Conservation (phyloP, 2,329 filamentous ascomycete genomes). For the Aspergillus sp. region DNA sequence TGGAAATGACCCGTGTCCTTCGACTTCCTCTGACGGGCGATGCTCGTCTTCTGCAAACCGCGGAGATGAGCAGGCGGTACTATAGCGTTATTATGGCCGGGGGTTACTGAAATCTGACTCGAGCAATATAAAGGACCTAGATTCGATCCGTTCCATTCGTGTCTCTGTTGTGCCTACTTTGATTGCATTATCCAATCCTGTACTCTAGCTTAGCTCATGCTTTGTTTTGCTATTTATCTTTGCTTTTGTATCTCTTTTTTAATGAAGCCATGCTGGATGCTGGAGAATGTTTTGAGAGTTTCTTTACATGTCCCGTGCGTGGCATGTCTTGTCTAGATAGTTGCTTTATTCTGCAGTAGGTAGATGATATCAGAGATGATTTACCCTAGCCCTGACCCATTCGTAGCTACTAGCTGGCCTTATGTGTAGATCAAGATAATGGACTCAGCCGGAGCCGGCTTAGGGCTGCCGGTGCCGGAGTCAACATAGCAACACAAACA, state of each 20-base stretch:
- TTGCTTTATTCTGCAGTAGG: not conserved
- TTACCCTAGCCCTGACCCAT: no score
- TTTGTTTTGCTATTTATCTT: not conserved
- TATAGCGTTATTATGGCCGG: slow-evolving; percentile 64
- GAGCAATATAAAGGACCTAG: slow-evolving; percentile 6
- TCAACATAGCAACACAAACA: no score
- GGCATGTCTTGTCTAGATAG: not conserved
- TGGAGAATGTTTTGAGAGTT: slow-evolving; percentile 3
- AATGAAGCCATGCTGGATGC: slow-evolving; percentile 11
- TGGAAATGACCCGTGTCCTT: slow-evolving; percentile 40
- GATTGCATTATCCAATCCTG: slow-evolving; percentile 5
- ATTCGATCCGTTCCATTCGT: not conserved
- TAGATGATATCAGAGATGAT: not conserved
- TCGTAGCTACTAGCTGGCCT: no score
- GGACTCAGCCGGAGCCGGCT: no score
- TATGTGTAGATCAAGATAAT: no score
- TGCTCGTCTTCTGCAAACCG: slow-evolving; percentile 67
- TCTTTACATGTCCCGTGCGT: not conserved
- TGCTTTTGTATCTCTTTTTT: not conserved
- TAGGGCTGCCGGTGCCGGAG: no score
- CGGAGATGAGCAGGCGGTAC: slow-evolving; percentile 67
- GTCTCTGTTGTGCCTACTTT: not conserved
- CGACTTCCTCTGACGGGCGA: slow-evolving; percentile 65
- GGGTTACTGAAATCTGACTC: slow-evolving; percentile 30
- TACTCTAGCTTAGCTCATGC: slow-evolving; percentile 12